Percentiles rank a stretch among this genome's conserved stretches.
Conservation (phyloP, 2,329 filamentous ascomycete species). For the Pleurostoma richardsiae region DNA sequence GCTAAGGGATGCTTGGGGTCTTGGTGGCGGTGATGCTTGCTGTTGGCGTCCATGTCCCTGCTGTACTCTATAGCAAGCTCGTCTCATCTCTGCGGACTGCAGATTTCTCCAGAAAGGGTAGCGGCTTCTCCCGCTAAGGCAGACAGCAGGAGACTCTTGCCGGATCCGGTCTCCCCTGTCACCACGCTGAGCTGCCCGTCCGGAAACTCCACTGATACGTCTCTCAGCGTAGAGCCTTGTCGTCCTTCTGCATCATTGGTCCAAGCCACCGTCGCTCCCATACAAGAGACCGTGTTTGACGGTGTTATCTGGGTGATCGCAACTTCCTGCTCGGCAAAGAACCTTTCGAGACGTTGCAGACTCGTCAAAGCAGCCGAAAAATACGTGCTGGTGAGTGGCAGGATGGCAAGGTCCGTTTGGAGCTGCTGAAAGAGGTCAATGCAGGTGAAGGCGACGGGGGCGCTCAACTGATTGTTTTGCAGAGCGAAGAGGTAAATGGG, state of each 20-base stretch:
- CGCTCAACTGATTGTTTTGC: conserved; percentile 22
- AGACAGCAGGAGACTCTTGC: conserved; percentile 31
- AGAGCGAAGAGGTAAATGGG: conserved; percentile 24
- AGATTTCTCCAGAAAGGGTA: conserved; percentile 23
- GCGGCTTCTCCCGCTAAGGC: conserved; percentile 32
- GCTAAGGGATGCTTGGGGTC: conserved; percentile 23
- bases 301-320: conserved; percentile 13
- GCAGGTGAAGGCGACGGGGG: conserved; percentile 27
- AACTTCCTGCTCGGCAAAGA: conserved; percentile 23
- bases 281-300: conserved; percentile 18
- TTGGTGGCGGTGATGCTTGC: conserved; percentile 29
- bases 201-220: conserved; percentile 25
- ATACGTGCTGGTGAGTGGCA: conserved; percentile 25
- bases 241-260: conserved; percentile 21
- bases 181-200: conserved; percentile 26
- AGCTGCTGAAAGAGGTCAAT: conserved; percentile 28
- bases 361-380: conserved; percentile 28
- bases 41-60: conserved; percentile 18
- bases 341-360: conserved; percentile 25
- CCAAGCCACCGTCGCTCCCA: conserved; percentile 26
- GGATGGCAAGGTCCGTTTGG: conserved; percentile 22
- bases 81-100: conserved; percentile 15
- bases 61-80: conserved; percentile 12
- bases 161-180: conserved; percentile 30
- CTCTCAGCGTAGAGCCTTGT: conserved; percentile 20